Percentiles rank a stretch among this genome's conserved stretches.
Evolutionary conservation across 495 filamentous ascomycete genomes (phyloP).

Genomic region (Aspergillus coremiiformis): DNA sequence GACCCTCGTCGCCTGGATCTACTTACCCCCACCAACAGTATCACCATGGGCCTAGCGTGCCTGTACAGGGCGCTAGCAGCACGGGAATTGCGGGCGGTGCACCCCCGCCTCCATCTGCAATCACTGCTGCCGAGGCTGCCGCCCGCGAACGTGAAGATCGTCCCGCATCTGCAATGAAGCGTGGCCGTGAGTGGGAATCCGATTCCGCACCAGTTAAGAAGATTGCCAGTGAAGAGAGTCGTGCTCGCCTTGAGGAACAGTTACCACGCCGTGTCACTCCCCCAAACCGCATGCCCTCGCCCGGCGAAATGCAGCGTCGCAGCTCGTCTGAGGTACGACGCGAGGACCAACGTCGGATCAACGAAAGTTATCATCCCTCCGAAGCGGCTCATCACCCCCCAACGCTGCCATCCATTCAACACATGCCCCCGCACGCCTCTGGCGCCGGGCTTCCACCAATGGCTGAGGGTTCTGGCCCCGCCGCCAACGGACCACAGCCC

Average conservation of each 20-base stretch:
- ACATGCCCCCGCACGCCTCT: constrained; percentile 54
- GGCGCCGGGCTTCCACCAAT: constrained; percentile 47
- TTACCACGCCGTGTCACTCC: constrained; percentile 67
- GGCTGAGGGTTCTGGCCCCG: constrained; percentile 47
- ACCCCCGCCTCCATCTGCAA: constrained; percentile 64
- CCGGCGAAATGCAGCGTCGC: constrained; percentile 62
- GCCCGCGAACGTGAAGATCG: constrained; percentile 79
- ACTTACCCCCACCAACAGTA: constrained; percentile 73
- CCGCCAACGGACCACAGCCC: constrained; percentile 54
- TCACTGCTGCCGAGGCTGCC: constrained; percentile 66
- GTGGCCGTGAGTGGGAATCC: constrained; percentile 80
- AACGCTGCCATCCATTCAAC: constrained; percentile 62
- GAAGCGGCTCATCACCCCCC: constrained; percentile 84
- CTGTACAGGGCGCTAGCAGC: constrained; percentile 54
- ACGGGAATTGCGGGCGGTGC: constrained; percentile 72
- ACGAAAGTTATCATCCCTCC: constrained; percentile 79
- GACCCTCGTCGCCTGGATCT: constrained; percentile 75
- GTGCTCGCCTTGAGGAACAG: constrained; percentile 78
- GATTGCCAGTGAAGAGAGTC: constrained; percentile 76
- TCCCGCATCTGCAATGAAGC: constrained; percentile 71
- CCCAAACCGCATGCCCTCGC: constrained; percentile 49
- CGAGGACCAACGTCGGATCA: constrained; percentile 61
- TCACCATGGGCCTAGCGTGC: constrained; percentile 62
- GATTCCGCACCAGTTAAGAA: constrained; percentile 69
- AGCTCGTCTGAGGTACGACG: constrained; percentile 70